Evolutionary conservation across 2,329 filamentous ascomycete species (phyloP), one percentile per base, ranked within the genome.

Genomic region (Sporothrix pallida): DNA sequence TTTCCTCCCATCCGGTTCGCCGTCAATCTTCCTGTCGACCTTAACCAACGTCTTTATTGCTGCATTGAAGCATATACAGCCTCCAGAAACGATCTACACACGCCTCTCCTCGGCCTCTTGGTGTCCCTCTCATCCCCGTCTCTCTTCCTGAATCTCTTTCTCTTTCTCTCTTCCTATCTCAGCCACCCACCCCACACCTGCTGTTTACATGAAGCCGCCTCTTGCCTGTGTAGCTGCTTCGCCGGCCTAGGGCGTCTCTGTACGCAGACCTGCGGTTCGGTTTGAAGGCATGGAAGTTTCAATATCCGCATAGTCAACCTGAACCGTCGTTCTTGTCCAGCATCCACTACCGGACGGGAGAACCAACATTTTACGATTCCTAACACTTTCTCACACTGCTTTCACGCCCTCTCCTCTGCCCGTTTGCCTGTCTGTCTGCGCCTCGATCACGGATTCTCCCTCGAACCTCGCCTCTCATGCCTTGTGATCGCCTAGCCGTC

Each of bases 241-340:
- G 69, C 44, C 71, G 62, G 46, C 37, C 42, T 54, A 70, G 44
- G 62, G 54, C 50, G 70, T 70, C 50, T 23, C 48, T 70, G 67
- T 71, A 74, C 67, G 65, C 73, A 76, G 80, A 77, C 79, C 78
- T 75, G 75, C 78, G 74, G 75, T 76, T 76, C 75, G 77, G 78
- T 77, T 78, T 78, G 78, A 77, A 80, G 82, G 82, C 80, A 84
- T 84, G 82, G 82, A 80, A 80, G 74, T 79, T 77, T 78, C 79
- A 80, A 81, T 81, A 79, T 78, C 77, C 75, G 80, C 79, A 80
- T 84, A 83, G 78, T 67, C 77, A 78, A 78, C 78, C 76, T 76
- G 76, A 80, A 77, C 80, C 79, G 79, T 77, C 74, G 62, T 70
- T 72, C 75, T 74, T 58, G 48, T 37, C 56, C 37, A 48, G 20